Evolutionary conservation across 805 yeast genomes (phyloP).

Genomic region (Metschnikowia lochheadii): DNA sequence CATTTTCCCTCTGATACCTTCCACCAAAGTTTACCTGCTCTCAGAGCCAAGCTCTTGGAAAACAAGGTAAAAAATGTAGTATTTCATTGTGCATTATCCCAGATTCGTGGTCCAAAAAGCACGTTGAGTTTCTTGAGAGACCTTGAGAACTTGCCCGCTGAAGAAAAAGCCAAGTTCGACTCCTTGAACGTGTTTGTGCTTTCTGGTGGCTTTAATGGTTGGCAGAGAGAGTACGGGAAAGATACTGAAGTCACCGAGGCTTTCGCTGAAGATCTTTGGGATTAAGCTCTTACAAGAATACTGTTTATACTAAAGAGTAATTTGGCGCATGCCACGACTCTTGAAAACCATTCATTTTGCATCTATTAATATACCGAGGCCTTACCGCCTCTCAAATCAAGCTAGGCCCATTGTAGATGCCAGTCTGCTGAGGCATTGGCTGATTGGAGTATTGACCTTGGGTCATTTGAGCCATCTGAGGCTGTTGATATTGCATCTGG

Average conservation of each 20-base stretch:
- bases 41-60: constrained; percentile 29
- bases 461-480: constrained; percentile 5
- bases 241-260: constrained; percentile 60
- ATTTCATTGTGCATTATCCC: constrained; percentile 89
- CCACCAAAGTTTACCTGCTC: constrained; percentile 33
- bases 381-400: constrained; percentile 14
- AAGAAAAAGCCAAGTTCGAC: constrained; percentile 21
- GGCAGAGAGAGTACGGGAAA: constrained; percentile 76
- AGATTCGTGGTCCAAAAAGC: constrained; percentile 87
- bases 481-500: constrained; percentile 5
- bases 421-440: constrained; percentile 3
- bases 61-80: constrained; percentile 50
- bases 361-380: neutral
- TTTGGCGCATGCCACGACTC: neutral
- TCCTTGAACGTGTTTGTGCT: constrained; percentile 62
- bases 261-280: constrained; percentile 36
- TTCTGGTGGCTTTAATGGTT: constrained; percentile 77
- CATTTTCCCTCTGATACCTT: constrained; percentile 54
- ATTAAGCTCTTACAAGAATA: constrained; percentile 7
- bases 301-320: neutral
- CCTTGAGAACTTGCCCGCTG: constrained; percentile 30
- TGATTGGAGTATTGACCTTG: constrained; percentile 1
- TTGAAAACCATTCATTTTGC: neutral
- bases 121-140: constrained; percentile 59
- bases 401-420: constrained; percentile 23